Evolutionary conservation across 1,284 basidiomycete genomes (phyloP).

Genomic region (Tilletia indica): DNA sequence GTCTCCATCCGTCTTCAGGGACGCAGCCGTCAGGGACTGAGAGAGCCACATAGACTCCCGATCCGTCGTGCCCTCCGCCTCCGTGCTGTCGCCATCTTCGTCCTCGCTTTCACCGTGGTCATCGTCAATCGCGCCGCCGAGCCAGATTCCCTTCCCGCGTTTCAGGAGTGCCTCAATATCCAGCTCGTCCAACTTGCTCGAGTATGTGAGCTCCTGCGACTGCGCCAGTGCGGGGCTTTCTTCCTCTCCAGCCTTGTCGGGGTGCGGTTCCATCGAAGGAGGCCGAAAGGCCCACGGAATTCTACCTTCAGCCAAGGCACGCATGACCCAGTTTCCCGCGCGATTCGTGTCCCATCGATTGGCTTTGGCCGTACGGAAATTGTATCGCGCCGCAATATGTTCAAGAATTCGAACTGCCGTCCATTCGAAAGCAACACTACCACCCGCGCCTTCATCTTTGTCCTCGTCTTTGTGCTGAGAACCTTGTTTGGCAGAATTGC

Average conservation of each 20-base stretch:
- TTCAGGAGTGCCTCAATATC: conserved; percentile 26
- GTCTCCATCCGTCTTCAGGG: neutral
- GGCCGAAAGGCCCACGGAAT: conserved; percentile 73
- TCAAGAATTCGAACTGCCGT: conserved; percentile 77
- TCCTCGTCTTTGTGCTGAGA: conserved; percentile 32
- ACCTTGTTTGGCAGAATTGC: conserved; percentile 54
- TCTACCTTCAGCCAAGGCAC: conserved; percentile 70
- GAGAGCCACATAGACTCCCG: neutral
- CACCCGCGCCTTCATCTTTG: neutral
- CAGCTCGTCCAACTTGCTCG: conserved; percentile 17
- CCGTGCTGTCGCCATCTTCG: conserved; percentile 6
- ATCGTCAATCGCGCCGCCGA: conserved; percentile 27
- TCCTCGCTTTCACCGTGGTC: conserved; percentile 18
- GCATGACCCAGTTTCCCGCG: conserved; percentile 73
- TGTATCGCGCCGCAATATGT: conserved; percentile 72
- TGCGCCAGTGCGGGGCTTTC: neutral
- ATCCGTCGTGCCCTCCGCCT: neutral
- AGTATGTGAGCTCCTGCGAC: no score
- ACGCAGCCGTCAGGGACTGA: neutral
- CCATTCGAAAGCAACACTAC: conserved; percentile 59
- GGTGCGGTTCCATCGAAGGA: conserved; percentile 16
- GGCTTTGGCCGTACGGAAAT: conserved; percentile 76
- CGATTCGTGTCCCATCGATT: conserved; percentile 81
- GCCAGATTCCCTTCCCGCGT: conserved; percentile 22
- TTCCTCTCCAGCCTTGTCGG: neutral